phyloP scores from a whole-genome alignment of 78 protist species.

The Dictyostelium citrinum region DNA sequence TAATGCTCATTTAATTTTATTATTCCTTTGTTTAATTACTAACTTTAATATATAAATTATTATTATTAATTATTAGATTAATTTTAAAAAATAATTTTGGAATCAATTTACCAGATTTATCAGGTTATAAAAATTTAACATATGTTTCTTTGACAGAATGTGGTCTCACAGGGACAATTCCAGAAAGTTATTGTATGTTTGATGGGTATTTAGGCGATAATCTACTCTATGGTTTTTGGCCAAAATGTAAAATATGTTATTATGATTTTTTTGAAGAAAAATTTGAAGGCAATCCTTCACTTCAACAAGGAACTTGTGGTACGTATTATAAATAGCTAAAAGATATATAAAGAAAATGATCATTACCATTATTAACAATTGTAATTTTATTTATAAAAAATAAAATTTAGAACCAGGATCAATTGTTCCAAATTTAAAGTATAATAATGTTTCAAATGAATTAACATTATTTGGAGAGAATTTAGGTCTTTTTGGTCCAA shows the following conservation, averaged over 20 bases:
- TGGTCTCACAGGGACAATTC: background rate
- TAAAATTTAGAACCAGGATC: background rate
- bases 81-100: background rate
- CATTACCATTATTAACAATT: too few species aligned
- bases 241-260: background rate
- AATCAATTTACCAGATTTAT: background rate
- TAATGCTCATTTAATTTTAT: background rate
- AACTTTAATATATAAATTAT: too few species aligned
- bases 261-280: background rate
- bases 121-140: background rate
- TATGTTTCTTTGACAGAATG: background rate
- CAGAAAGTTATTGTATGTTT: background rate
- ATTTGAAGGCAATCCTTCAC: background rate
- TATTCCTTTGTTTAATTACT: background rate
- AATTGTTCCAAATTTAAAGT: background rate
- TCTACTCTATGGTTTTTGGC: background rate
- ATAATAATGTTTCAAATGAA: background rate
- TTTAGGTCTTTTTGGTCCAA: background rate
- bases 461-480: background rate
- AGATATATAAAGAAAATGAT: too few species aligned
- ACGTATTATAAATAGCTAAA: background rate
- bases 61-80: too few species aligned
- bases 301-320: background rate
- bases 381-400: too few species aligned
- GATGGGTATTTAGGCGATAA: background rate